These are phyloP conservation scores for Striga hermonthica DNA, from an alignment of 305 asterid species.

Conservation along the genomic window DNA sequence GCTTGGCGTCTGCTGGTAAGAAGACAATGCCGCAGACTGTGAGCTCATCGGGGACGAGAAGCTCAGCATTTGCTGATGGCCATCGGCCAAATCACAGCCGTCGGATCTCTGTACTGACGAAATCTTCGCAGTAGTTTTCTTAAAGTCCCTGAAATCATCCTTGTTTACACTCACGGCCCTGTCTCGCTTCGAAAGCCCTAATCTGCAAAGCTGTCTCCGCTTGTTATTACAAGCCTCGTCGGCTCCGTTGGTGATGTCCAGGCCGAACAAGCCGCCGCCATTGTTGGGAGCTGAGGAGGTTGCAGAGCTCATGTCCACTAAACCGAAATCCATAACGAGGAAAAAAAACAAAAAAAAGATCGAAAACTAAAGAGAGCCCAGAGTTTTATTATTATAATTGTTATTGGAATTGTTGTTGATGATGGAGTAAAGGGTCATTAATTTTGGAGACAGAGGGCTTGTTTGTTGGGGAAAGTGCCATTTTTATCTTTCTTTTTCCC, in stretches of 20 bases:
- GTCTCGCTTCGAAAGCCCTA: constrained; percentile 39
- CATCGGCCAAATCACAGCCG: constrained; percentile 29
- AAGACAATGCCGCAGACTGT: constrained; percentile 40
- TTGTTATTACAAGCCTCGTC: constrained; percentile 20
- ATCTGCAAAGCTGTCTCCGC: constrained; percentile 36
- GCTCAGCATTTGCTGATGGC: constrained; percentile 66
- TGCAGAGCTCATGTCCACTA: constrained; percentile 41
- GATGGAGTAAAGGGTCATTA: constrained; percentile 35
- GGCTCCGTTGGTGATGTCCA: constrained; percentile 23
- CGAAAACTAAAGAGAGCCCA: not conserved
- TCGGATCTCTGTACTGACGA: constrained; percentile 45
- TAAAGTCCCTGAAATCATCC: constrained; percentile 39
- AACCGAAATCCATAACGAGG: constrained; percentile 60
- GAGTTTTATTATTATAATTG: constrained; percentile 1
- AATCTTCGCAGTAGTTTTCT: constrained; percentile 37
- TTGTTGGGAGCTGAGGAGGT: constrained; percentile 26
- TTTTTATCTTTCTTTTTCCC: constrained; percentile 19
- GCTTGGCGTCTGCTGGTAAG: constrained; percentile 37
- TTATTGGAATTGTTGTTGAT: constrained; percentile 9
- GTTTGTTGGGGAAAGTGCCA: constrained; percentile 40
- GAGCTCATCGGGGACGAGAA: constrained; percentile 65
- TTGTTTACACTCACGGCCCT: constrained; percentile 38
- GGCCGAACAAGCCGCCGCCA: constrained; percentile 20
- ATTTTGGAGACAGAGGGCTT: constrained; percentile 36
- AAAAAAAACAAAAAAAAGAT: not conserved